Evolutionary conservation across 2,329 filamentous ascomycete genomes (phyloP).

Genomic region (Xylaria sp.): DNA sequence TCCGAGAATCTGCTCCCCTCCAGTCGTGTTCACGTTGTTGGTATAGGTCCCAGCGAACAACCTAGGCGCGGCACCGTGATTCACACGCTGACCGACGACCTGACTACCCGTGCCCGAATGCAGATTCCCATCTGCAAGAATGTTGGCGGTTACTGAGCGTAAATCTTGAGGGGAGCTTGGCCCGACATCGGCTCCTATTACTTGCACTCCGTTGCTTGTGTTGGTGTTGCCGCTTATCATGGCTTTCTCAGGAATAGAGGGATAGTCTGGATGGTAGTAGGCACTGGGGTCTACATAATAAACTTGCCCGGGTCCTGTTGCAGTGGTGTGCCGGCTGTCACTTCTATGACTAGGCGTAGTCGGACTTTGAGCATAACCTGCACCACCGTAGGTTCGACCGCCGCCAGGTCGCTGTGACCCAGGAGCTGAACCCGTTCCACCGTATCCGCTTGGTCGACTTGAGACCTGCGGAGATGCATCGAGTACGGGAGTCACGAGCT

Average conservation of each 20-base stretch:
- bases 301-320: not conserved
- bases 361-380: not conserved
- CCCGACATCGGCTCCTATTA: not conserved
- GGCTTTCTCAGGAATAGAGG: not conserved
- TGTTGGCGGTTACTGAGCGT: not conserved
- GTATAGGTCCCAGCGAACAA: not conserved
- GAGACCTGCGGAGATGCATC: not conserved
- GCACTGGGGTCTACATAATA: no score
- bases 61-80: not conserved
- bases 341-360: not conserved
- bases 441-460: not conserved
- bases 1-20: conserved; percentile 2
- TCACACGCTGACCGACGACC: conserved; percentile 1
- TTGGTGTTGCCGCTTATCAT: not conserved
- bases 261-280: not conserved
- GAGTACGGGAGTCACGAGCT: not conserved
- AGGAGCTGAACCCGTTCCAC: not conserved
- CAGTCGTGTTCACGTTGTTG: not conserved
- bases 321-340: not conserved
- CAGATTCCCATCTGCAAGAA: not conserved
- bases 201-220: not conserved
- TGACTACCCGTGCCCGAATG: not conserved
- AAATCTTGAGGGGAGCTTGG: not conserved
- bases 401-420: not conserved
- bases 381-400: not conserved